Base-by-base conservation (phyloP, 345 rosid genomes). In the Gossypium rotundifolium region DNA sequence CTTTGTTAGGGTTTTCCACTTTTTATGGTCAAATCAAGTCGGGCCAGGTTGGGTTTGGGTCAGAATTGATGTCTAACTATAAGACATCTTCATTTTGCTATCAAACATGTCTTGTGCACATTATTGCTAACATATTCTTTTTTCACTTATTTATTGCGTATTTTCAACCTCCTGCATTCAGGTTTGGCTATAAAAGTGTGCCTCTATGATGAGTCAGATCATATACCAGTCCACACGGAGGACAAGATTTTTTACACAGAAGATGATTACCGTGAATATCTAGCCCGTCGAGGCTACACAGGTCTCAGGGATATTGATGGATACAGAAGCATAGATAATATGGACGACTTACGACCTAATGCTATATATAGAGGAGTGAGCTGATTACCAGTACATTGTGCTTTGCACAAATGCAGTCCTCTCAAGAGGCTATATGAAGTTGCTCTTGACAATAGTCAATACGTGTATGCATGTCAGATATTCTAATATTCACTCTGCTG, bases 271-370 rank as follows among this genome's bases (percentile, higher is more conserved):
- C 91, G 91, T 4, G 91, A 91, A 3, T 93, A 90, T 83, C 88
- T 93, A 16, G 81, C 52, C 33, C 83, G 90, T 45, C 78, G 88
- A 14, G 97, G 96, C 23, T 95, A 93, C 92, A 85, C 85, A 52
- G 84, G 87, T 75, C 82, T 93, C 46, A 89, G 97, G 78, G 98
- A 90, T 79, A 83, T 85, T 67, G 92, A 91, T 78, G 96, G 94
- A 14, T 93, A 88, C 76, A 86, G 96, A 82, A 90, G 84, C 78
- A 72, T 91, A 22, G 93, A 93, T 59, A 90, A 83, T 75, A 90
- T 95, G 94, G 98, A 95, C 76, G 98, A 95, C 79, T 90, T 95
- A 81, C 91, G 89, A 70, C 87, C 91, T 1, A 92, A 93, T 79
- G 91, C 84, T 0, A 69, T 91, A 42, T 95, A 95, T 71, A 88